Percentiles rank a stretch among this genome's conserved stretches.
Conservation (phyloP, 495 filamentous ascomycete species). For the Annulohypoxylon bovei region DNA sequence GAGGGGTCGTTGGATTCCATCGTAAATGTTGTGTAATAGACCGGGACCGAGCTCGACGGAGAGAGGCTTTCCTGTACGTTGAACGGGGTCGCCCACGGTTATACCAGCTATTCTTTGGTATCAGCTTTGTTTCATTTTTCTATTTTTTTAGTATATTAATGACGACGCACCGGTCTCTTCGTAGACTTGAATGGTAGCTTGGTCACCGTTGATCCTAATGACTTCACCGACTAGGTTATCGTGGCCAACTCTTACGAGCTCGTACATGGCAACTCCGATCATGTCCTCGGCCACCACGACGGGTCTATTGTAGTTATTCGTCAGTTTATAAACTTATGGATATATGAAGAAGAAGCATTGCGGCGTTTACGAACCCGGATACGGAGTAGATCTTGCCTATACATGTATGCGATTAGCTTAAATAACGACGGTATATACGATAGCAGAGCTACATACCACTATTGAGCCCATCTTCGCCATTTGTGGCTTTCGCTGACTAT, state of each 20-base stretch:
- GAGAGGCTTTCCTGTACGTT: constrained; percentile 90
- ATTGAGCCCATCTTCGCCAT: constrained; percentile 54
- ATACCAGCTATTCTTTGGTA: constrained; percentile 75
- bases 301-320: constrained; percentile 66
- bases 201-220: constrained; percentile 95
- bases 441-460: constrained; percentile 42
- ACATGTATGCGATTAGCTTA: constrained; percentile 43
- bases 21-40: constrained; percentile 99
- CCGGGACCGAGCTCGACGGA: constrained; percentile 97
- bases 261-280: constrained; percentile 99
- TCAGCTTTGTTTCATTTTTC: constrained; percentile 6
- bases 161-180: constrained; percentile 86
- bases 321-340: constrained; percentile 19
- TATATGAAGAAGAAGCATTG: constrained; percentile 5
- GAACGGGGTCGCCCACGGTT: constrained; percentile 93
- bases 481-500: constrained; percentile 46
- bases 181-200: constrained; percentile 97
- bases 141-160: constrained; percentile 1
- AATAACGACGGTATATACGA: neutral
- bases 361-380: constrained; percentile 69
- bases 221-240: constrained; percentile 93
- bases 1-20: constrained; percentile 96
- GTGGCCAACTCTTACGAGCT: constrained; percentile 93
- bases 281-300: constrained; percentile 98
- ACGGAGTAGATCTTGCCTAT: constrained; percentile 81